Evolutionary conservation across 768 basidiomycete genomes (phyloP).

Genomic region (Boletus subcaerulescens): DNA sequence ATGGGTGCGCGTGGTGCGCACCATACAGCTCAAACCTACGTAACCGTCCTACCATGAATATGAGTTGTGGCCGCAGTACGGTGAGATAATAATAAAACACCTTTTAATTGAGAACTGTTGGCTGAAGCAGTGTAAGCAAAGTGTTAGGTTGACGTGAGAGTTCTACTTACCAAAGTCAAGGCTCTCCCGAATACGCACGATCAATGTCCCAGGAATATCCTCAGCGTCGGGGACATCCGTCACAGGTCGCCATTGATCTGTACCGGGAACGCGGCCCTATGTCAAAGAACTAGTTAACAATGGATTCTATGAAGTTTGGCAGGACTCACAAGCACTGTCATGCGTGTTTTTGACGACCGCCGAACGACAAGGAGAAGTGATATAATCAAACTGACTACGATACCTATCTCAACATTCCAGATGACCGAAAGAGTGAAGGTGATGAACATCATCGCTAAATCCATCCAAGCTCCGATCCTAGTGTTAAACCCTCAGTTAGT

Average conservation of each 20-base stretch:
- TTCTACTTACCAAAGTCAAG: conserved; percentile 75
- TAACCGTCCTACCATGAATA: conserved; percentile 55
- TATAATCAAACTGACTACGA: conserved; percentile 83
- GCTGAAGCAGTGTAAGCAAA: conserved; percentile 42
- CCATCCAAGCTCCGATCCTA: conserved; percentile 89
- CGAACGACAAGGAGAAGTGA: conserved; percentile 88
- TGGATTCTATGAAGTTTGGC: too few species aligned
- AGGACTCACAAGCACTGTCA: conserved; percentile 75
- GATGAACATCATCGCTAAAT: conserved; percentile 79
- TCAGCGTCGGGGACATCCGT: conserved; percentile 87
- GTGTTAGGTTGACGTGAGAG: not conserved
- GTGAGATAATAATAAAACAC: conserved; percentile 20
- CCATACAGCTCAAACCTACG: conserved; percentile 90
- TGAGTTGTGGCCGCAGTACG: not conserved
- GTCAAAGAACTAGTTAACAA: not conserved
- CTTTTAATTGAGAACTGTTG: conserved; percentile 94
- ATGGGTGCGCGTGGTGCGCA: conserved; percentile 74
- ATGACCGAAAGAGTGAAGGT: conserved; percentile 87
- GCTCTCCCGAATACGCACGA: conserved; percentile 86
- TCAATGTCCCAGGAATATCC: conserved; percentile 75
- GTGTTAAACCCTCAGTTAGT: not conserved
- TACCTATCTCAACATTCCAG: conserved; percentile 90
- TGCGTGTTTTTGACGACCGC: conserved; percentile 82
- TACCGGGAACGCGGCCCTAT: conserved; percentile 85
- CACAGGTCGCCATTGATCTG: conserved; percentile 86